phyloP scores from a whole-genome alignment of 2,329 filamentous ascomycete genomes.

The Simplicillium sp. region DNA sequence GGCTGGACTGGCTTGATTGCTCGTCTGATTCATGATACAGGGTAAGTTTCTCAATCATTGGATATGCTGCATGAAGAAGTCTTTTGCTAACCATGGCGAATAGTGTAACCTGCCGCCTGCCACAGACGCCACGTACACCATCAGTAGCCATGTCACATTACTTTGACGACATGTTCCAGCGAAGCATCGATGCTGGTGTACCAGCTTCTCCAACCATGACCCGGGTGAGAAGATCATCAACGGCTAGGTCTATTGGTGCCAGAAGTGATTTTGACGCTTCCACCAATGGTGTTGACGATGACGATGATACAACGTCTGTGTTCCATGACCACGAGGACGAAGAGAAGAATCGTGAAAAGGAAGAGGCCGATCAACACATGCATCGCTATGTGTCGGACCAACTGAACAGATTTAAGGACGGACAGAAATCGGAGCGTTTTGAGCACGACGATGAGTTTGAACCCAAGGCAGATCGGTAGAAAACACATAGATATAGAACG shows the following conservation, averaged over 20 bases:
- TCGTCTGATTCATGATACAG: slow-evolving; percentile 95
- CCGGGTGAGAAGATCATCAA: slow-evolving; percentile 67
- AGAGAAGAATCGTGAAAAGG: slow-evolving; percentile 37
- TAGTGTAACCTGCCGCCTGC: slow-evolving; percentile 80
- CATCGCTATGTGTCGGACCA: slow-evolving; percentile 76
- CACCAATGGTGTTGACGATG: slow-evolving; percentile 35
- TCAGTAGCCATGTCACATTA: slow-evolving; percentile 80
- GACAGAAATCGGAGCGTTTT: slow-evolving; percentile 14
- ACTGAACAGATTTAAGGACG: slow-evolving; percentile 55
- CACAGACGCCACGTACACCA: slow-evolving; percentile 86
- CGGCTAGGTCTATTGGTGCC: slow-evolving; percentile 71
- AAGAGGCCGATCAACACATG: slow-evolving; percentile 59
- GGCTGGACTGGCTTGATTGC: slow-evolving; percentile 95
- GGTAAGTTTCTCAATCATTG: slow-evolving; percentile 46
- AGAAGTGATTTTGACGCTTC: slow-evolving; percentile 66
- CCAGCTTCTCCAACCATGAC: slow-evolving; percentile 32
- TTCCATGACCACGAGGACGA: slow-evolving; percentile 27
- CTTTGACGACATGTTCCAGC: slow-evolving; percentile 78
- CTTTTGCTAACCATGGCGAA: slow-evolving; percentile 26
- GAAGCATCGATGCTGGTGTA: slow-evolving; percentile 24
- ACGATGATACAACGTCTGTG: slow-evolving; percentile 22
- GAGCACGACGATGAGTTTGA: slow-evolving; percentile 37
- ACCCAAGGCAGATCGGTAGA: slow-evolving; percentile 20
- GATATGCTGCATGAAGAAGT: neutral
- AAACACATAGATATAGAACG: neutral